These are phyloP conservation scores for Phaseolus lunatus DNA, from an alignment of 306 rosid species.

Conservation along the genomic window DNA sequence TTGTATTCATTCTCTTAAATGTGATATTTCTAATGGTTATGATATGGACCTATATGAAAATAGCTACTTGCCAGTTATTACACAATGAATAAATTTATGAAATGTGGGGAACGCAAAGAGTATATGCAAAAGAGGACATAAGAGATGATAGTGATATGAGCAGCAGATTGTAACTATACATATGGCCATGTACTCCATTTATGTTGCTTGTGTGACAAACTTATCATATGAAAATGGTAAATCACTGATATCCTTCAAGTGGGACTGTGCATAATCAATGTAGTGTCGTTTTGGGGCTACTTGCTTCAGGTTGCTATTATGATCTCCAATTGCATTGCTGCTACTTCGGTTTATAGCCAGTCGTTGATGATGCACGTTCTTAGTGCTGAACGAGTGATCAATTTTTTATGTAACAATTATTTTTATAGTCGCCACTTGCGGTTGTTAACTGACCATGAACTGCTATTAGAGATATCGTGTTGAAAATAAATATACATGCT, in stretches of 20 bases:
- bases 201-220: constrained; percentile 14
- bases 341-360: not conserved
- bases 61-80: not conserved
- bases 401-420: not conserved
- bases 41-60: constrained; percentile 20
- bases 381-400: not conserved
- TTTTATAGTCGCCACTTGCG: not conserved
- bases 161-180: constrained; percentile 7
- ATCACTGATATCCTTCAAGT: constrained; percentile 18
- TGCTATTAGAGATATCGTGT: not conserved
- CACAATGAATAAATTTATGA: constrained; percentile 4
- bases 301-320: constrained; percentile 24
- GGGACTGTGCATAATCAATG: constrained; percentile 16
- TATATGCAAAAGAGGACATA: not conserved
- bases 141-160: constrained; percentile 40
- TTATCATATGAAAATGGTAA: constrained; percentile 12
- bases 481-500: constrained; percentile 15
- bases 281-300: constrained; percentile 7
- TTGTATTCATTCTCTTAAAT: constrained; percentile 33
- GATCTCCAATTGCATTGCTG: not conserved
- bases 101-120: constrained; percentile 3
- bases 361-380: not conserved
- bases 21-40: constrained; percentile 31
- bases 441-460: not conserved
- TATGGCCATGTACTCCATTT: not conserved